phyloP scores from a whole-genome alignment of 129 eudicot genomes.

The Artemisia tridentata region DNA sequence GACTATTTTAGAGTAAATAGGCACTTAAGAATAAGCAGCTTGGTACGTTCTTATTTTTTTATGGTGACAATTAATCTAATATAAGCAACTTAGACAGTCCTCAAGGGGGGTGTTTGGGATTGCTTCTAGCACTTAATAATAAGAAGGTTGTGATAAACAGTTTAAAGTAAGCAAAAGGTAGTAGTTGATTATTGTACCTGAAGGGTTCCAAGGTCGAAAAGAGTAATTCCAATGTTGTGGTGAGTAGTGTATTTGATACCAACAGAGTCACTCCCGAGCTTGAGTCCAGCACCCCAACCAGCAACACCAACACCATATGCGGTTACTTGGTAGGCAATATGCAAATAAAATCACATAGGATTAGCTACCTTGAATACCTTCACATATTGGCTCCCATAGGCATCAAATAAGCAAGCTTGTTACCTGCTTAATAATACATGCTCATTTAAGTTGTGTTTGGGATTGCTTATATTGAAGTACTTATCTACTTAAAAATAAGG shows the following conservation, averaged over 20 bases:
- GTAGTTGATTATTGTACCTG: no score
- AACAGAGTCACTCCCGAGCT: conserved; percentile 73
- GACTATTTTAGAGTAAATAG: no score
- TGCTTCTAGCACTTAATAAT: no score
- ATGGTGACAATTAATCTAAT: no score
- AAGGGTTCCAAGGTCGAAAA: conserved; percentile 74
- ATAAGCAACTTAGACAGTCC: no score
- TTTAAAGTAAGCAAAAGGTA: not conserved
- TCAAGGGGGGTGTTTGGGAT: no score
- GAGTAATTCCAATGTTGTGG: conserved; percentile 75
- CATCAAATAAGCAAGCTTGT: no score
- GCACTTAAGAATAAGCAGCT: no score
- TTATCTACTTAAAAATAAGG: no score
- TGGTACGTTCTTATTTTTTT: no score
- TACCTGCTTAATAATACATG: no score
- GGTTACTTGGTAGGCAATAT: conserved; percentile 57
- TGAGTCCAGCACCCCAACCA: conserved; percentile 86
- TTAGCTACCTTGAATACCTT: conserved; percentile 79
- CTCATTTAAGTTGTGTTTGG: no score
- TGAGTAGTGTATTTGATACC: conserved; percentile 48
- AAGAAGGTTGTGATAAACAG: not conserved
- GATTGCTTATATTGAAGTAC: conserved; percentile 9
- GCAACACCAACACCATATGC: conserved; percentile 79
- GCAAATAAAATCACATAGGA: conserved; percentile 96
- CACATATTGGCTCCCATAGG: conserved; percentile 35